Evolutionary conservation across 129 eudicot genomes (phyloP).

Genomic region (Scalesia atractyloides): DNA sequence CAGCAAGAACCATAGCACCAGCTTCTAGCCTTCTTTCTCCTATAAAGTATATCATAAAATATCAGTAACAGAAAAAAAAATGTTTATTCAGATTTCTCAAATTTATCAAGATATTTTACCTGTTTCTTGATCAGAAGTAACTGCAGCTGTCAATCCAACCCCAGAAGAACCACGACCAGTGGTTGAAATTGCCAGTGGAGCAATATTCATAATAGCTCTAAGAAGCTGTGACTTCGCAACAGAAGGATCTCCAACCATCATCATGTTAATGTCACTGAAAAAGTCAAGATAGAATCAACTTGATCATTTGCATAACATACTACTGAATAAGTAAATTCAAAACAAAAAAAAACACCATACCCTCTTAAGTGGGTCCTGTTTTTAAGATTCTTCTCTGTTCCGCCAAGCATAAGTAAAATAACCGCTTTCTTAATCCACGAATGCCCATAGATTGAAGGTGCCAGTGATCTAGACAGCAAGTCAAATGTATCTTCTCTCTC

Average conservation of each 20-base stretch:
- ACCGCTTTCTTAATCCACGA: slow-evolving; percentile 96
- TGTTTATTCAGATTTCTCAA: background rate
- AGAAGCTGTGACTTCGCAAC: slow-evolving; percentile 98
- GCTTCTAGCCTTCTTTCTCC: slow-evolving; percentile 99
- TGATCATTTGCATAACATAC: background rate
- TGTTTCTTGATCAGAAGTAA: slow-evolving; percentile 98
- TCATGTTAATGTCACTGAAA: slow-evolving; percentile 94
- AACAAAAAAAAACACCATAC: slow-evolving; percentile 34
- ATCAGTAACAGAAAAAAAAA: background rate
- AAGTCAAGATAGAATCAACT: slow-evolving; percentile 13
- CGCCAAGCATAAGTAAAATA: slow-evolving; percentile 89
- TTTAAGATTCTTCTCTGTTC: slow-evolving; percentile 90
- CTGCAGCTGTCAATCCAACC: slow-evolving; percentile 99
- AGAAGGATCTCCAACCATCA: slow-evolving; percentile 99
- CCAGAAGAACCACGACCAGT: slow-evolving; percentile 99
- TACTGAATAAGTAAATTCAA: background rate
- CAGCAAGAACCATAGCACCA: slow-evolving; percentile 99
- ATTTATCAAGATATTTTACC: slow-evolving; percentile 41
- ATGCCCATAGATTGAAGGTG: slow-evolving; percentile 98
- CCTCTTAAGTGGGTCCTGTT: slow-evolving; percentile 97
- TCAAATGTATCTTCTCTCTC: slow-evolving; percentile 88
- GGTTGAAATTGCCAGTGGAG: slow-evolving; percentile 95
- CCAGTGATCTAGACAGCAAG: slow-evolving; percentile 87
- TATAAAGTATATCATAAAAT: slow-evolving; percentile 20
- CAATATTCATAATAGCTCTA: slow-evolving; percentile 97